Conservation (phyloP, 2,329 filamentous ascomycete species). For the Didymosphaeria variabile region DNA sequence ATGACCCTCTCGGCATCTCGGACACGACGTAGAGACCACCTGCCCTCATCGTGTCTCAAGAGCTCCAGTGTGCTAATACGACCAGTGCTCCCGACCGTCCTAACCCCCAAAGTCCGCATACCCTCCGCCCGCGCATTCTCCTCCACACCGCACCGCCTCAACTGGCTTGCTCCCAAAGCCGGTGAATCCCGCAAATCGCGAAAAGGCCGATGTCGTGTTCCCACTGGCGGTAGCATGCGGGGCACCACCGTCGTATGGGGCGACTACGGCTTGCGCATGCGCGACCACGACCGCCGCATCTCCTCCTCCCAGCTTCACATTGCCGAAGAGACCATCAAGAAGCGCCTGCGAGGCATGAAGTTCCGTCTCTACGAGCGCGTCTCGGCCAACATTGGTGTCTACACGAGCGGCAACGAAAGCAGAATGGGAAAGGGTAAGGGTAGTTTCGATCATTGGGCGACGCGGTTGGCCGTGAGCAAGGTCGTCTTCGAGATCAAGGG, state of each 20-base stretch:
- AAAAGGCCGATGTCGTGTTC: conserved; percentile 86
- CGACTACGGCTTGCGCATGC: conserved; percentile 93
- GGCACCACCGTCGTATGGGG: conserved; percentile 97
- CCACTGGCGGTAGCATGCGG: conserved; percentile 88
- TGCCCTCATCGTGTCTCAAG: conserved; percentile 25
- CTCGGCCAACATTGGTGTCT: conserved; percentile 92
- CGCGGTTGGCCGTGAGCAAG: conserved; percentile 87
- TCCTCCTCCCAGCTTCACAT: conserved; percentile 86
- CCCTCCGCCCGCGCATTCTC: conserved; percentile 71
- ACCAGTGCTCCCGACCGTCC: conserved; percentile 30
- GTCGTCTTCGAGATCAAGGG: conserved; percentile 93
- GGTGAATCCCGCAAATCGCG: conserved; percentile 86
- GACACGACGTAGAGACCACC: conserved; percentile 31
- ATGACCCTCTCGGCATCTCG: conserved; percentile 37
- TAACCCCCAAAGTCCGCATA: conserved; percentile 44
- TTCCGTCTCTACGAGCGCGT: conserved; percentile 93
- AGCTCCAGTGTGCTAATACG: conserved; percentile 10
- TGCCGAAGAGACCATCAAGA: conserved; percentile 93
- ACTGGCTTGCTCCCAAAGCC: conserved; percentile 84
- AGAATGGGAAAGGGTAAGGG: conserved; percentile 99
- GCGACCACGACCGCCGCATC: conserved; percentile 90
- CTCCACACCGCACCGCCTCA: conserved; percentile 67
- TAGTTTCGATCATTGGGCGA: conserved; percentile 95
- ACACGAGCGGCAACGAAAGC: conserved; percentile 93
- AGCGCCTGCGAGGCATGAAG: conserved; percentile 85